Conservation (phyloP, 352 stramenopile genomes). For the Globisporangium perplexum region DNA sequence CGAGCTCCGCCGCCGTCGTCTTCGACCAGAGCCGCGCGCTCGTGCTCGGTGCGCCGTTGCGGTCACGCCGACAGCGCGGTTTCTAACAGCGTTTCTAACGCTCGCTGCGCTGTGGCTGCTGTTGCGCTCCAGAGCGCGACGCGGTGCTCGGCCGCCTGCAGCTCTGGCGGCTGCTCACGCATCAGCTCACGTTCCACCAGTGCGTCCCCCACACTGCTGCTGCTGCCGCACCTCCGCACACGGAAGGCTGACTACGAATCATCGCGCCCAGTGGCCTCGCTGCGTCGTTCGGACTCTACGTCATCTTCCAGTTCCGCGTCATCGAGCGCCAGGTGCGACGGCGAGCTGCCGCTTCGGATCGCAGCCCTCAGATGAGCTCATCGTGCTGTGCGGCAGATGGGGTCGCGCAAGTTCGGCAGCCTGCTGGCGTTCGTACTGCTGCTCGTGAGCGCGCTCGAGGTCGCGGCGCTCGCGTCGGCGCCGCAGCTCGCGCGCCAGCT, state of each 20-base stretch:
- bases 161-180: slow-evolving; percentile 64
- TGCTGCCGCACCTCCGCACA: not conserved
- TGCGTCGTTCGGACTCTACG: slow-evolving; percentile 74
- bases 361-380: not conserved
- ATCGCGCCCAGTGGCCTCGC: slow-evolving; percentile 48
- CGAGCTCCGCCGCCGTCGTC: slow-evolving; percentile 60
- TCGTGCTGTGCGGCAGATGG: slow-evolving; percentile 38
- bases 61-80: too few species aligned
- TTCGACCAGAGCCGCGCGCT: slow-evolving; percentile 52
- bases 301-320: slow-evolving; percentile 83
- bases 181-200: slow-evolving; percentile 75
- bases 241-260: not conserved
- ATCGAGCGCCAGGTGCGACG: slow-evolving; percentile 54
- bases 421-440: slow-evolving; percentile 58
- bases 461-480: slow-evolving; percentile 35
- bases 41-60: slow-evolving; percentile 25
- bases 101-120: too few species aligned
- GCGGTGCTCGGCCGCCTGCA: slow-evolving; percentile 49
- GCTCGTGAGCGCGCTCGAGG: slow-evolving; percentile 39
- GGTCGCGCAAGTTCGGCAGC: slow-evolving; percentile 83
- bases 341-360: too few species aligned
- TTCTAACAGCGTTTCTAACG: not conserved
- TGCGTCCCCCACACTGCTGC: slow-evolving; percentile 1
- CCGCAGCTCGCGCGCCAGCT: slow-evolving; percentile 34
- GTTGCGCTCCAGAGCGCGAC: slow-evolving; percentile 34